These are phyloP conservation scores for Haplographium delicatum DNA, from an alignment of 495 filamentous ascomycete genomes.

Conservation along the genomic window DNA sequence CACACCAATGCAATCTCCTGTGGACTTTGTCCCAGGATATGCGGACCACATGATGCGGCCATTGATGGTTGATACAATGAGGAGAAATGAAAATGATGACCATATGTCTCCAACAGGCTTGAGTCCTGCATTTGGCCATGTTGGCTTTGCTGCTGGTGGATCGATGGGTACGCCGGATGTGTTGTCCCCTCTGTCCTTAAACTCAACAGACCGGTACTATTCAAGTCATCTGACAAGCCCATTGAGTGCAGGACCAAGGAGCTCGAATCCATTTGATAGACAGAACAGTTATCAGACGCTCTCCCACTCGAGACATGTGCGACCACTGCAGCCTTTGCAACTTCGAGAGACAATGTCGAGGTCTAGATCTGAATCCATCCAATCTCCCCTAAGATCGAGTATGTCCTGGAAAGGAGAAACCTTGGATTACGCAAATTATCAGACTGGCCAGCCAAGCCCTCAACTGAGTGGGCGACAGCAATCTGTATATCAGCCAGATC, in stretches of 20 bases:
- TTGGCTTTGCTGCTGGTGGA: conserved; percentile 49
- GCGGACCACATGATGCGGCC: conserved; percentile 51
- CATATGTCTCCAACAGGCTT: conserved; percentile 58
- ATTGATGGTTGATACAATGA: conserved; percentile 54
- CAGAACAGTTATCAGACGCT: conserved; percentile 41
- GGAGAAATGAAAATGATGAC: conserved; percentile 48
- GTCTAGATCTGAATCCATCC: conserved; percentile 51
- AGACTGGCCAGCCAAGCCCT: conserved; percentile 36
- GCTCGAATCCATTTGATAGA: conserved; percentile 50
- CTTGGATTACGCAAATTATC: conserved; percentile 46
- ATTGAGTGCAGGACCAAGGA: conserved; percentile 42
- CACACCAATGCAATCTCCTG: conserved; percentile 52
- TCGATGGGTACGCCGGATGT: conserved; percentile 43
- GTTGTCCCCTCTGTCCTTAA: conserved; percentile 48
- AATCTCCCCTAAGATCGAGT: conserved; percentile 54
- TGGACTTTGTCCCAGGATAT: conserved; percentile 44
- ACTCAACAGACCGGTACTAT: conserved; percentile 48
- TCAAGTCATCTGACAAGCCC: conserved; percentile 42
- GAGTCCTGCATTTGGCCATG: conserved; percentile 55
- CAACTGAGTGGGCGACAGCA: conserved; percentile 39
- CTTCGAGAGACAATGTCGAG: conserved; percentile 55
- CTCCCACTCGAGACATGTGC: conserved; percentile 39
- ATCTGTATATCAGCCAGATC: conserved; percentile 35
- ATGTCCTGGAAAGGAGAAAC: conserved; percentile 59
- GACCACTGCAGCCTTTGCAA: conserved; percentile 52